Conservation (phyloP, 1,139 yeast species). For the Kazachstania sp. region DNA sequence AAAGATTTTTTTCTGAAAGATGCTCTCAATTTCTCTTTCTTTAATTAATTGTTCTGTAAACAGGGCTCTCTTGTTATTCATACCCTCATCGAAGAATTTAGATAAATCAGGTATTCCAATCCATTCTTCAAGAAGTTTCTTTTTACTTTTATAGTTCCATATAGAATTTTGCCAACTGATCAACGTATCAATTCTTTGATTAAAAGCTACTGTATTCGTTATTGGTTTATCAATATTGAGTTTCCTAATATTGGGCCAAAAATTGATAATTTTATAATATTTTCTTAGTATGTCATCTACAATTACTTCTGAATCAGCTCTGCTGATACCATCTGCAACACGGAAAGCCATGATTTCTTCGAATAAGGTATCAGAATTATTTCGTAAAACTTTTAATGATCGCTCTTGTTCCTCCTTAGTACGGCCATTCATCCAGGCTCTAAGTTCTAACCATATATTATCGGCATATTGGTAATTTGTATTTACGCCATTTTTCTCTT, state of each 20-base stretch:
- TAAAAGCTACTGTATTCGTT: conserved; percentile 58
- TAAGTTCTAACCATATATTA: conserved; percentile 62
- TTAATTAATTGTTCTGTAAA: conserved; percentile 82
- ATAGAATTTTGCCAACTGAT: conserved; percentile 80
- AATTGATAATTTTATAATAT: conserved; percentile 60
- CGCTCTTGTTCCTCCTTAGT: conserved; percentile 72
- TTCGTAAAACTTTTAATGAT: conserved; percentile 61
- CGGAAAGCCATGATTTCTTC: conserved; percentile 51
- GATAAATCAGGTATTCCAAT: conserved; percentile 78
- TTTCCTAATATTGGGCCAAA: conserved; percentile 75
- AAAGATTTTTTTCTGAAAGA: conserved; percentile 46
- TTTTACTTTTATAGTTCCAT: conserved; percentile 54
- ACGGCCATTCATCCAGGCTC: conserved; percentile 76
- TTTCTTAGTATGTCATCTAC: conserved; percentile 41
- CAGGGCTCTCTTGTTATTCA: conserved; percentile 39
- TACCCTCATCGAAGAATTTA: conserved; percentile 10
- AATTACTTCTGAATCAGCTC: conserved; percentile 17
- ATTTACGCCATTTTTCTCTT: conserved; percentile 36
- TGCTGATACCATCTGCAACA: conserved; percentile 13
- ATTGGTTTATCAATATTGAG: conserved; percentile 74
- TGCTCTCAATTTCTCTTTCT: conserved; percentile 70
- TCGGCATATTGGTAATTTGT: conserved; percentile 50
- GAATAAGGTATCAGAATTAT: conserved; percentile 64
- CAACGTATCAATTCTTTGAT: conserved; percentile 61
- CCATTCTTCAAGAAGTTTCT: conserved; percentile 49